A percentile compares a stretch with the other conserved stretches of the same genome.
phyloP scores from a whole-genome alignment of 2,329 filamentous ascomycete species.

The Thermothelomyces thermophilus region DNA sequence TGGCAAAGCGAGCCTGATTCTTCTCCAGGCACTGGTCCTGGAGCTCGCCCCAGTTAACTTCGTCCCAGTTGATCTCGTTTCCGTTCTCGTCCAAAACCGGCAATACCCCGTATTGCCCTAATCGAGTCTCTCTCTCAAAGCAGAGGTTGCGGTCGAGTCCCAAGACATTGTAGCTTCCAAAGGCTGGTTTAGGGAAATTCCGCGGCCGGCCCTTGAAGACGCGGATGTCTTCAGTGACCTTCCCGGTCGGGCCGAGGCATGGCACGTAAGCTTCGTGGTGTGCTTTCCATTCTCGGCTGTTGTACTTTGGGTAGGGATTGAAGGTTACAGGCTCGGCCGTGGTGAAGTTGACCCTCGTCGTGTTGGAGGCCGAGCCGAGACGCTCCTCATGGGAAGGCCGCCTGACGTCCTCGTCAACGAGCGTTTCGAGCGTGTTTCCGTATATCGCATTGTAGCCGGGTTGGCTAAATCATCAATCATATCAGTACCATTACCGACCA shows the following conservation, averaged over 20 bases:
- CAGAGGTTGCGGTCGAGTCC: slow-evolving; percentile 58
- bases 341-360: slow-evolving; percentile 31
- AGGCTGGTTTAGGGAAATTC: slow-evolving; percentile 52
- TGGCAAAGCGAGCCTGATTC: slow-evolving; percentile 60
- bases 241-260: slow-evolving; percentile 59
- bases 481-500: background rate
- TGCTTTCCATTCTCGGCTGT: slow-evolving; percentile 51
- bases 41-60: slow-evolving; percentile 63
- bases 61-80: slow-evolving; percentile 50
- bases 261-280: slow-evolving; percentile 54
- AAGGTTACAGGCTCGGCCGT: slow-evolving; percentile 50
- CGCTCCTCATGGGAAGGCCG: slow-evolving; percentile 27
- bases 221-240: slow-evolving; percentile 53
- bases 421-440: slow-evolving; percentile 46
- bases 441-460: slow-evolving; percentile 48
- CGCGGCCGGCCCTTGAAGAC: slow-evolving; percentile 57
- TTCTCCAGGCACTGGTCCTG: slow-evolving; percentile 58
- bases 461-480: slow-evolving; percentile 31
- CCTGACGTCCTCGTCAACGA: slow-evolving; percentile 35
- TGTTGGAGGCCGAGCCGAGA: slow-evolving; percentile 24
- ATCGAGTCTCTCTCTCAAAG: slow-evolving; percentile 62
- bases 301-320: slow-evolving; percentile 67
- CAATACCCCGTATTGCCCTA: slow-evolving; percentile 58
- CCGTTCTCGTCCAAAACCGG: slow-evolving; percentile 42
- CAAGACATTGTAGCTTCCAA: slow-evolving; percentile 57